Conservation (phyloP, 257 asterid species). For the Scutellaria barbata region DNA sequence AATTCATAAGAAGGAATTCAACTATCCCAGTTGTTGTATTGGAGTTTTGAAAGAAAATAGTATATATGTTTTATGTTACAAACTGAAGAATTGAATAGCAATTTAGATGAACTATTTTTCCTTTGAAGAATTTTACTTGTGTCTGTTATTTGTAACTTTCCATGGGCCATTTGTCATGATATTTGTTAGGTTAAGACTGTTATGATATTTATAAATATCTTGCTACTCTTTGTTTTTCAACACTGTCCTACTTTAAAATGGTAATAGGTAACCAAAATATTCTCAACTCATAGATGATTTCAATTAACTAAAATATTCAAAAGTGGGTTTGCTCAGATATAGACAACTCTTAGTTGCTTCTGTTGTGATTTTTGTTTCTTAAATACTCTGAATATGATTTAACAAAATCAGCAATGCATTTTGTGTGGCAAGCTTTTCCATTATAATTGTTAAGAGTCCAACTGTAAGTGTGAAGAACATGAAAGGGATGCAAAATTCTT, state of each 20-base stretch:
- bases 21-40: background rate
- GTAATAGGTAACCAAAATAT: too few species aligned
- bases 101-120: background rate
- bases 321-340: background rate
- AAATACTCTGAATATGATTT: conserved; percentile 14
- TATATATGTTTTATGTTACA: background rate
- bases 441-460: background rate
- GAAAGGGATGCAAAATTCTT: too few species aligned
- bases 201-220: background rate
- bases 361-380: too few species aligned
- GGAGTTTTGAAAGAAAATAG: background rate
- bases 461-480: too few species aligned
- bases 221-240: too few species aligned
- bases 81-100: background rate
- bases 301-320: background rate
- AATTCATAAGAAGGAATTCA: background rate
- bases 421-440: background rate
- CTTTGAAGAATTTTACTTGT: background rate
- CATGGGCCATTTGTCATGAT: background rate
- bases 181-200: background rate
- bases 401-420: background rate
- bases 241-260: too few species aligned
- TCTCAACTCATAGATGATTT: too few species aligned
- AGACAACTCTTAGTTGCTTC: background rate
- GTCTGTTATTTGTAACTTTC: background rate